phyloP scores from a whole-genome alignment of 2,329 filamentous ascomycete species.

The Trichoderma sp. region DNA sequence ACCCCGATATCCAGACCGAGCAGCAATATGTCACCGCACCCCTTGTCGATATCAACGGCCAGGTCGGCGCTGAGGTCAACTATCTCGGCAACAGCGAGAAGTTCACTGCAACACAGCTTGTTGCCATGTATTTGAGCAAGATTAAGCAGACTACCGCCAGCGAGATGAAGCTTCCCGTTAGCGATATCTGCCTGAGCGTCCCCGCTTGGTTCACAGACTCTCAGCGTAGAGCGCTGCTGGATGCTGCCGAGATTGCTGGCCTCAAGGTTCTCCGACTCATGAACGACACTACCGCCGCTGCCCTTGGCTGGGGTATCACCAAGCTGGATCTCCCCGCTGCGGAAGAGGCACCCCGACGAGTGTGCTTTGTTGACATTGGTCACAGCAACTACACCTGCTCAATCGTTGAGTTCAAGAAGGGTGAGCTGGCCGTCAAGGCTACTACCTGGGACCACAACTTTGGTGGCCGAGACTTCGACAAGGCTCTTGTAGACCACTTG shows the following conservation, averaged over 20 bases:
- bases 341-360: constrained; percentile 89
- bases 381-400: constrained; percentile 95
- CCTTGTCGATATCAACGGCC: constrained; percentile 87
- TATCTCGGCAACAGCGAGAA: constrained; percentile 94
- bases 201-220: constrained; percentile 96
- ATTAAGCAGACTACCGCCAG: constrained; percentile 83
- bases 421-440: constrained; percentile 89
- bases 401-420: constrained; percentile 95
- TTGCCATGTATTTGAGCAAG: constrained; percentile 94
- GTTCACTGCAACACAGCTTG: constrained; percentile 91
- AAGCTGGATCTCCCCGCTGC: constrained; percentile 87
- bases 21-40: constrained; percentile 85
- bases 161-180: constrained; percentile 88
- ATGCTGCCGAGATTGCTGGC: constrained; percentile 90
- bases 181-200: constrained; percentile 90
- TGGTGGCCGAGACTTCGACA: constrained; percentile 95
- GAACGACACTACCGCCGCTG: constrained; percentile 96
- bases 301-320: constrained; percentile 95
- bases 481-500: constrained; percentile 91
- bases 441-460: constrained; percentile 95
- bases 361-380: constrained; percentile 91
- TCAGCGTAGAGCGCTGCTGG: constrained; percentile 85
- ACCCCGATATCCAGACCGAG: constrained; percentile 92
- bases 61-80: constrained; percentile 90
- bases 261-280: constrained; percentile 91